Conservation (phyloP, 2,329 filamentous ascomycete genomes). For the Ophiostoma sp. region DNA sequence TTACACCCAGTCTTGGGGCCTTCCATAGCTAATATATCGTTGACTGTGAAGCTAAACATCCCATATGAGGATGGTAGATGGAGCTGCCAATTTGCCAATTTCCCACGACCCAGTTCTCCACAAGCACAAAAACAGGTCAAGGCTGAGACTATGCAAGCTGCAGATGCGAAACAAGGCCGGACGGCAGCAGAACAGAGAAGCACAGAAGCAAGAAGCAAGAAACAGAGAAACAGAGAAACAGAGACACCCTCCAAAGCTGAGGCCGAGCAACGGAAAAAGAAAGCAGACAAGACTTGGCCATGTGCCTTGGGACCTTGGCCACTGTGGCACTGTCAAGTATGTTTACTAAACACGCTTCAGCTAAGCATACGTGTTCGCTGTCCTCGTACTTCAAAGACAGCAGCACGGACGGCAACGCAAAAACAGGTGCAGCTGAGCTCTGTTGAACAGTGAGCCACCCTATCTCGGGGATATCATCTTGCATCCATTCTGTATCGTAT, state of each 20-base stretch:
- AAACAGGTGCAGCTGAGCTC: not conserved
- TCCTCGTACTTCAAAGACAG: not conserved
- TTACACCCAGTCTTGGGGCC: not conserved
- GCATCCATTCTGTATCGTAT: not conserved
- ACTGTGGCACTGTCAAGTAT: not conserved
- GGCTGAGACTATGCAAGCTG: constrained; percentile 18
- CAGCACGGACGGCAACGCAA: too few relatives aligned
- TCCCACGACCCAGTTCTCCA: constrained; percentile 23
- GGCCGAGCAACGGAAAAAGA: not conserved
- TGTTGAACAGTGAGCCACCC: not conserved
- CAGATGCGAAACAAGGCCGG: constrained; percentile 5
- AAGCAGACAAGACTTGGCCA: not conserved
- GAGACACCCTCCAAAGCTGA: too few relatives aligned
- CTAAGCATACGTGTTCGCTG: too few relatives aligned
- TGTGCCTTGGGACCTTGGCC: not conserved
- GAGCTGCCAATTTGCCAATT: constrained; percentile 22
- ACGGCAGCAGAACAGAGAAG: not conserved
- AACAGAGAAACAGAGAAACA: constrained; percentile 3
- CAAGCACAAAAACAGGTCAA: constrained; percentile 14
- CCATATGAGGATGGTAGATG: constrained; percentile 17
- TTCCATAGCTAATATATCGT: not conserved
- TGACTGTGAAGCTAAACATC: constrained; percentile 13
- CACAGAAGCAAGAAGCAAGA: not conserved
- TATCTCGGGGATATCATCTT: constrained; percentile 2
- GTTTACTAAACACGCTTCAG: too few relatives aligned